Base-by-base conservation (phyloP, 306 rosid genomes). In the Cyclanthera cordifolia region DNA sequence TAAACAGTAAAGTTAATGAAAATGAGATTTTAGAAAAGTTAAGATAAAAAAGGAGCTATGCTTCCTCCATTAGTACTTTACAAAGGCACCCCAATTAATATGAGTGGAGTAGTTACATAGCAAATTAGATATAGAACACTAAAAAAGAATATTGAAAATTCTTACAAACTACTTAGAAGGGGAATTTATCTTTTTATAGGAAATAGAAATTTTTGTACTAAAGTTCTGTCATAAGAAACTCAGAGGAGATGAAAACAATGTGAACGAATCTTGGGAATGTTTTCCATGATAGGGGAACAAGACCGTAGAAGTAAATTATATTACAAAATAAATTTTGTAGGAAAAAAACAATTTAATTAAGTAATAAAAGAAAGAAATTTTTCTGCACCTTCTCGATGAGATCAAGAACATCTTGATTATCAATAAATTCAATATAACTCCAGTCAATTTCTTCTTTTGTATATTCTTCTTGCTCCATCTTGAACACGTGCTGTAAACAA, bases 381-480 rank as follows among this genome's bases (percentile, higher is more conserved):
- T 54, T 57, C 39, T 25, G 67, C 69, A 89, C 98, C 93, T 85
- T 92, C 81, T 92, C 98, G 52, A 92, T 74, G 79, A 92, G 98
- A 81, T 92, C 95, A 80, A 92, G 98, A 72, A 92, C 69, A 75
- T 92, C 98, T 78, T 87, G 96, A 81, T 92, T 92, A 80, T 92
- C 98, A 41, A 92, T 77, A 13, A 92, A 92, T 77, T 92, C 96
- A 68, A 92, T 92, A 67, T 92, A 92, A 80, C 98, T 92, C 98
- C 98, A 92, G 64, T 92, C 74, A 69, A 92, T 92, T 73, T 87
- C 93, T 84, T 92, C 98, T 79, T 84, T 92, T 17, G 95, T 84
- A 78, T 92, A 92, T 73, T 92, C 98, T 77, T 92, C 98, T 83
- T 92, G 98, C 88, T 92, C 98, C 98, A 92, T 87, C 85, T 92